phyloP scores from a whole-genome alignment of 331 rosid species.

The Malus hybrid region DNA sequence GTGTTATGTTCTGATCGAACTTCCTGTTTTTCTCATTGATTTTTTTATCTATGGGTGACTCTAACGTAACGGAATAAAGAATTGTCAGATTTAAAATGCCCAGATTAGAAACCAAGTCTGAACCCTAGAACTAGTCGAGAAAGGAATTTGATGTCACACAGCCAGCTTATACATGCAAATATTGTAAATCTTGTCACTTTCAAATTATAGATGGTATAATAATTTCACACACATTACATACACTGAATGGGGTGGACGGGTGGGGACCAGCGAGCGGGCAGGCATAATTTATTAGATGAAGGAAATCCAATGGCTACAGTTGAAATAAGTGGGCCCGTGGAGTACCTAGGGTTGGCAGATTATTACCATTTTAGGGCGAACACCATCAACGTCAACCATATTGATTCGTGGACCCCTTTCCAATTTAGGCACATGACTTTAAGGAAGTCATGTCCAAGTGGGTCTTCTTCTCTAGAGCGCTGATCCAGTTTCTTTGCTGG shows the following conservation, averaged over 20 bases:
- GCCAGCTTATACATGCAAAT: background rate
- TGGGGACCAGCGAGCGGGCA: conserved; percentile 9
- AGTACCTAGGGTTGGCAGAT: conserved; percentile 27
- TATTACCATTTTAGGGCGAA: conserved; percentile 26
- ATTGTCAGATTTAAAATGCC: background rate
- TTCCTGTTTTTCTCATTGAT: too few relatives aligned
- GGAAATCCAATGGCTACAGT: conserved; percentile 21
- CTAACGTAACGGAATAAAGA: background rate
- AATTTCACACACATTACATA: background rate
- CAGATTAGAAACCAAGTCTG: background rate
- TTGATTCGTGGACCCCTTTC: conserved; percentile 49
- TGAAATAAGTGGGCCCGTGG: conserved; percentile 26
- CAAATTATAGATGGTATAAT: background rate
- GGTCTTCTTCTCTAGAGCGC: background rate
- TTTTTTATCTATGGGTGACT: too few relatives aligned
- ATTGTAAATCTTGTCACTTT: background rate
- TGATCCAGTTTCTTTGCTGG: conserved; percentile 1
- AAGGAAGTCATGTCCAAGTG: conserved; percentile 45
- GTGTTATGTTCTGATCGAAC: too few relatives aligned
- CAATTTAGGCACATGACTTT: conserved; percentile 25
- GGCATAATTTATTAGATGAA: background rate
- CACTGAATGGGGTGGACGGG: conserved; percentile 1
- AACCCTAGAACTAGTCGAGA: conserved; percentile 4
- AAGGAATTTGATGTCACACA: background rate
- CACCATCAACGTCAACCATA: conserved; percentile 48